Conservation (phyloP, 2,329 filamentous ascomycete genomes). For the Dactylonectria macrodidyma region DNA sequence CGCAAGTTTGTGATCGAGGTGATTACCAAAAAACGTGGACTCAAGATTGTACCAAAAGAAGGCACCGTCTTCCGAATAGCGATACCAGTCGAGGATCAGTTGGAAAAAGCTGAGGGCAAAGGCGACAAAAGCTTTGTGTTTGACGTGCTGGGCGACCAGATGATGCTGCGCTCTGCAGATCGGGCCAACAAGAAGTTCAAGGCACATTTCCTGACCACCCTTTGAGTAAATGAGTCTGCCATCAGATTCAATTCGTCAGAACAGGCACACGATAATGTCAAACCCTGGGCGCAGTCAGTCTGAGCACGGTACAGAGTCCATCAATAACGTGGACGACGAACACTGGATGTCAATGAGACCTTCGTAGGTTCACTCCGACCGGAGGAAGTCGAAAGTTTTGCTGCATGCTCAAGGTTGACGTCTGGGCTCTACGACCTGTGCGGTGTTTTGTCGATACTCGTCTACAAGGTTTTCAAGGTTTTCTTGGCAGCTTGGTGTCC, state of each 20-base stretch:
- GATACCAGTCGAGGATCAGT: constrained; percentile 63
- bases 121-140: constrained; percentile 71
- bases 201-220: constrained; percentile 80
- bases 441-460: neutral
- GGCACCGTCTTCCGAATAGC: constrained; percentile 87
- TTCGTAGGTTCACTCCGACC: neutral
- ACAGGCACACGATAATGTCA: neutral
- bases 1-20: constrained; percentile 89
- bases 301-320: neutral
- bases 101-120: constrained; percentile 34
- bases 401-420: neutral
- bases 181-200: constrained; percentile 94
- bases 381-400: neutral
- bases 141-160: constrained; percentile 90
- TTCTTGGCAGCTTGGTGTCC: neutral
- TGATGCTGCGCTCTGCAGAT: constrained; percentile 86
- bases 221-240: constrained; percentile 64
- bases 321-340: neutral
- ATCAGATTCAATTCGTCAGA: neutral
- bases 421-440: neutral
- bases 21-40: constrained; percentile 77
- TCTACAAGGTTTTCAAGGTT: neutral
- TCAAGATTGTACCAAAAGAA: constrained; percentile 91
- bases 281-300: too few relatives aligned
- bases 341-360: neutral